These are phyloP conservation scores for Xylaria castorea DNA, from an alignment of 495 filamentous ascomycete genomes.

Conservation along the genomic window DNA sequence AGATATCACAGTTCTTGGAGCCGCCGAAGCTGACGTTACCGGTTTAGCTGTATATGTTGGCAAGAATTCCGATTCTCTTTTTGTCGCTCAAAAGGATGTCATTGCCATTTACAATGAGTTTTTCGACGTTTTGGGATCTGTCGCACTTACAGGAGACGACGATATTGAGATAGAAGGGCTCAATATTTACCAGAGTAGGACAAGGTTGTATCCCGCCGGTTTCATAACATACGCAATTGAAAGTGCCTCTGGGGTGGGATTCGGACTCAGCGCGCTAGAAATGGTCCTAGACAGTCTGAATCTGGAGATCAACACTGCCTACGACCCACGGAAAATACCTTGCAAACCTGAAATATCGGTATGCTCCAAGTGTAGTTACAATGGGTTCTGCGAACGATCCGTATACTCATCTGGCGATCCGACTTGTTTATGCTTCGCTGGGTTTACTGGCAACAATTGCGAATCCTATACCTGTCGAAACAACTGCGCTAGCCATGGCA, in stretches of 20 bases:
- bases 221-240: conserved; percentile 36
- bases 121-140: conserved; percentile 34
- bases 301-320: conserved; percentile 36
- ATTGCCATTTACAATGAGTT: conserved; percentile 36
- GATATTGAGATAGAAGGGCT: conserved; percentile 39
- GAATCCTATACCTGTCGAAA: conserved; percentile 38
- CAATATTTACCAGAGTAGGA: conserved; percentile 37
- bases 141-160: conserved; percentile 33
- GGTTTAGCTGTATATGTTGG: conserved; percentile 38
- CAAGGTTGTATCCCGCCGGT: conserved; percentile 34
- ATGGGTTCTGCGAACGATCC: conserved; percentile 33
- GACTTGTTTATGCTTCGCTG: conserved; percentile 40
- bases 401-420: neutral
- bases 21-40: conserved; percentile 35
- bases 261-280: conserved; percentile 40
- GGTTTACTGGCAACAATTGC: conserved; percentile 35
- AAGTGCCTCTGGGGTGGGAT: conserved; percentile 28
- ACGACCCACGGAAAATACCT: conserved; percentile 32
- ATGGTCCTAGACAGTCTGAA: conserved; percentile 27
- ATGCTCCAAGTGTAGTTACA: conserved; percentile 29
- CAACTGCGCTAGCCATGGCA: conserved; percentile 39
- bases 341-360: conserved; percentile 25
- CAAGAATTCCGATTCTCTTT: conserved; percentile 35
- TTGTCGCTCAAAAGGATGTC: conserved; percentile 36
- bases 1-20: conserved; percentile 35